These are phyloP conservation scores for Penicillium nordicum DNA, from an alignment of 2,329 filamentous ascomycete genomes.

Conservation along the genomic window DNA sequence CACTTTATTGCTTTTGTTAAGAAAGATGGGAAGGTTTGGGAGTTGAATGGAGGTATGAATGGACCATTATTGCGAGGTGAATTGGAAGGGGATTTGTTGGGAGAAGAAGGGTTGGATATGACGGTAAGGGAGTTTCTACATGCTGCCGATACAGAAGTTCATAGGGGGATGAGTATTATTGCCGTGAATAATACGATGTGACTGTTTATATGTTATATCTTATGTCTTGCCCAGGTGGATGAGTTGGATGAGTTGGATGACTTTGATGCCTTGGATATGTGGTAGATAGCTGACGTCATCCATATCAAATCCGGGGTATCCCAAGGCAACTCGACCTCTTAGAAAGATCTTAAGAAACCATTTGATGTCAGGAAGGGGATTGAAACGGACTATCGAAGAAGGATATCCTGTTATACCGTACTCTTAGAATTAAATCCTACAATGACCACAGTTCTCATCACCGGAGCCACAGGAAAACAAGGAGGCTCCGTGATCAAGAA, in stretches of 20 bases:
- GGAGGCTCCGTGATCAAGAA: conserved; percentile 35
- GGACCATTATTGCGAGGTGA: conserved; percentile 39
- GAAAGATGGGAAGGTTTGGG: conserved; percentile 19
- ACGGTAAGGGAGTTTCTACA: conserved; percentile 17
- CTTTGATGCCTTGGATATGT: neutral
- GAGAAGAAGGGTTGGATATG: conserved; percentile 16
- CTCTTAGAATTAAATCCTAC: neutral
- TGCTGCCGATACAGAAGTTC: conserved; percentile 12
- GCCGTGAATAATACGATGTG: conserved; percentile 8
- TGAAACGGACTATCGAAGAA: neutral
- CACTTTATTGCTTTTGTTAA: conserved; percentile 24
- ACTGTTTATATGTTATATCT: neutral
- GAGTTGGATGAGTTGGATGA: too few relatives aligned
- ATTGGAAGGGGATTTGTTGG: conserved; percentile 20
- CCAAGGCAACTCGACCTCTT: neutral
- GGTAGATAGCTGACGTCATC: neutral
- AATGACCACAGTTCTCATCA: conserved; percentile 31
- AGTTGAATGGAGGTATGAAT: conserved; percentile 23
- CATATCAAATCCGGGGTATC: neutral
- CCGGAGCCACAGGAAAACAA: conserved; percentile 44
- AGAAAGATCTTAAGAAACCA: too few relatives aligned
- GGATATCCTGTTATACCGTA: neutral
- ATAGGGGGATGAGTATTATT: conserved; percentile 21
- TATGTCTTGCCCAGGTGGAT: too few relatives aligned
- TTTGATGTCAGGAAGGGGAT: too few relatives aligned